Conservation (phyloP, 495 filamentous ascomycete genomes). For the Lasiosphaeria hispida region DNA sequence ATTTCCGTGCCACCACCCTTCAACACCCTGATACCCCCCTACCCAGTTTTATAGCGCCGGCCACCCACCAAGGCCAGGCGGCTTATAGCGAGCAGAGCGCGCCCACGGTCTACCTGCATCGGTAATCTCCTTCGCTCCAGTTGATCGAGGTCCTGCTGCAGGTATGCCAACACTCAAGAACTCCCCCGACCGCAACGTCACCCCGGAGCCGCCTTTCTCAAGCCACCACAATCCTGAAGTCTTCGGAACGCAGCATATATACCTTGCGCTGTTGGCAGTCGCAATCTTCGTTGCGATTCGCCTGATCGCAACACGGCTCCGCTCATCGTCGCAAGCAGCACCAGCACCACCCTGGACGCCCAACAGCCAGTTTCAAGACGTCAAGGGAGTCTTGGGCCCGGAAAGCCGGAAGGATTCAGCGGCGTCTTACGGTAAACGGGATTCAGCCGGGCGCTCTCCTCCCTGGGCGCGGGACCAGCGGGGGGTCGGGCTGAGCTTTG, state of each 20-base stretch:
- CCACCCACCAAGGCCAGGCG: constrained; percentile 23
- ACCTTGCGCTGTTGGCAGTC: constrained; percentile 29
- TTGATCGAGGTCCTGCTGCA: constrained; percentile 32
- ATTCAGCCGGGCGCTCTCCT: constrained; percentile 13
- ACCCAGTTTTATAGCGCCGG: constrained; percentile 23
- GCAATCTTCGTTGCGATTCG: constrained; percentile 21
- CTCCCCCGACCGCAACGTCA: constrained; percentile 34
- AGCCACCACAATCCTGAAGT: constrained; percentile 23
- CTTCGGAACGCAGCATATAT: constrained; percentile 32
- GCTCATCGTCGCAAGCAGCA: neutral
- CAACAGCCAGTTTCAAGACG: constrained; percentile 4
- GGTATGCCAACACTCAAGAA: constrained; percentile 44
- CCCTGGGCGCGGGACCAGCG: constrained; percentile 4
- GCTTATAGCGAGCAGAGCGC: constrained; percentile 21
- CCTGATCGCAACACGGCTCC: constrained; percentile 2
- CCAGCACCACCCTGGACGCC: neutral
- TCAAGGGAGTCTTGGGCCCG: neutral
- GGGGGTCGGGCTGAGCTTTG: neutral
- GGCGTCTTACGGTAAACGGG: constrained; percentile 14
- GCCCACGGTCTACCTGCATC: constrained; percentile 14
- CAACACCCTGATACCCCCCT: constrained; percentile 14
- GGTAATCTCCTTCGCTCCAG: constrained; percentile 23
- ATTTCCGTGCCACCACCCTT: constrained; percentile 27
- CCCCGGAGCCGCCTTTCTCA: constrained; percentile 22
- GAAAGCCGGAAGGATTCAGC: constrained; percentile 21